Evolutionary conservation across 1,284 basidiomycete genomes (phyloP).

Genomic region (Papiliotrema laurentii): DNA sequence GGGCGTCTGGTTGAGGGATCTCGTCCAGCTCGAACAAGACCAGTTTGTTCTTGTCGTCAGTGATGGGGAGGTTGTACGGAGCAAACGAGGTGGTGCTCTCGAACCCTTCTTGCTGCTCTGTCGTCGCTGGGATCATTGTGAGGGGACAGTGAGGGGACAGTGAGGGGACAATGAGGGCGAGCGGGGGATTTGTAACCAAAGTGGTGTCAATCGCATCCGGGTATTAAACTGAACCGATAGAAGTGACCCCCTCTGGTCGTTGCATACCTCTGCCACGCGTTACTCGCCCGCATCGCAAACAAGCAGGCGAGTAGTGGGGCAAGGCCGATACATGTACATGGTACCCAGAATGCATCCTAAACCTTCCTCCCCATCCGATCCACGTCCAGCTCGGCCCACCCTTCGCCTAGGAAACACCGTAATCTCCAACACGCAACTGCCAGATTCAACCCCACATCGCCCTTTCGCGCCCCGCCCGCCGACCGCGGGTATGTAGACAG

Average conservation of each 20-base stretch:
- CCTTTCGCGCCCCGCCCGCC: neutral
- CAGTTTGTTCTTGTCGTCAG: constrained; percentile 2
- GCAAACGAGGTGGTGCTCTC: constrained; percentile 3
- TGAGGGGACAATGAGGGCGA: too few species aligned
- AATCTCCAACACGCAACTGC: constrained; percentile 15
- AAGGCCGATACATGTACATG: too few species aligned
- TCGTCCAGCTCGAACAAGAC: constrained; percentile 15
- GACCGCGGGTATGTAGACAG: neutral
- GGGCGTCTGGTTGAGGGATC: constrained; percentile 14
- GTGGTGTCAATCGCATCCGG: too few species aligned
- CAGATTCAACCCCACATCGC: constrained; percentile 8
- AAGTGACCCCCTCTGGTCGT: too few species aligned
- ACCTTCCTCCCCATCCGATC: too few species aligned
- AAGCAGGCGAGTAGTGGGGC: too few species aligned
- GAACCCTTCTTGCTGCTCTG: constrained; percentile 13
- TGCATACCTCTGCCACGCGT: too few species aligned
- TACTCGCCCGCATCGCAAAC: too few species aligned
- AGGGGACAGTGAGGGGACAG: too few species aligned
- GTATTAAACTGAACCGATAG: too few species aligned
- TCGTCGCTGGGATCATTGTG: constrained; percentile 4
- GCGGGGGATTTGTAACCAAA: too few species aligned
- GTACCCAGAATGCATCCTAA: too few species aligned
- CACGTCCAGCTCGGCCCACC: constrained; percentile 12
- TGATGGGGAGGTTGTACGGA: neutral
- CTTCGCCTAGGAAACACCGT: constrained; percentile 12